Evolutionary conservation across 441 rosid species (phyloP).

Genomic region (Gossypium armourianum): DNA sequence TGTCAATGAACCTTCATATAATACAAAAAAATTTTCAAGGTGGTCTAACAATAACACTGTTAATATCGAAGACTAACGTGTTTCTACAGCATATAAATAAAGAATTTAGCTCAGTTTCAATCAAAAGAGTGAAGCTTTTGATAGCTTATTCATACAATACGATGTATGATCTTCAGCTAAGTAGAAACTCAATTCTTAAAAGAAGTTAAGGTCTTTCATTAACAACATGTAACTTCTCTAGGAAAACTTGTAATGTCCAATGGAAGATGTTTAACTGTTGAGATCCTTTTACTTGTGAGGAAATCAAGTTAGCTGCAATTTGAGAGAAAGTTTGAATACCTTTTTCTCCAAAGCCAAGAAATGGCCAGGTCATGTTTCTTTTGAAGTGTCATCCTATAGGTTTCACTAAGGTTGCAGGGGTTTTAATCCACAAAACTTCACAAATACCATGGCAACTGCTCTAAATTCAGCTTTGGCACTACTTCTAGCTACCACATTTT

Average conservation of each 20-base stretch:
- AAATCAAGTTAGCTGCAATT: not conserved
- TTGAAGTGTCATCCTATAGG: not conserved
- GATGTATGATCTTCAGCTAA: not conserved
- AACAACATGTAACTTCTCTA: not conserved
- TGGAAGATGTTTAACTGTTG: not conserved
- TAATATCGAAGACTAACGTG: not conserved
- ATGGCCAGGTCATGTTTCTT: not conserved
- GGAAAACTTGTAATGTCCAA: not conserved
- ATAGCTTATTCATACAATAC: not conserved
- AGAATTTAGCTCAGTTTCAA: not conserved
- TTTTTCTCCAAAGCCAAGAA: not conserved
- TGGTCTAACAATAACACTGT: not conserved
- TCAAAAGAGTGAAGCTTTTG: not conserved
- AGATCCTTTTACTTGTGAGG: not conserved
- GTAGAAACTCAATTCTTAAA: not conserved
- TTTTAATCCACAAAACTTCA: not conserved
- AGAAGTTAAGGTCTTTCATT: constrained; percentile 2
- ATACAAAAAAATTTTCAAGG: not conserved
- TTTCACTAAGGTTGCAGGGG: not conserved
- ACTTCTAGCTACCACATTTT: no score
- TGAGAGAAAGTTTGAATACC: not conserved
- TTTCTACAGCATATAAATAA: not conserved
- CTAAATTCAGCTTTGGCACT: no score
- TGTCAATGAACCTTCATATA: not conserved
- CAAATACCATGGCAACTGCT: no score